Evolutionary conservation across 1,139 yeast species (phyloP).

Genomic region (Meyerozyma smithsonii): DNA sequence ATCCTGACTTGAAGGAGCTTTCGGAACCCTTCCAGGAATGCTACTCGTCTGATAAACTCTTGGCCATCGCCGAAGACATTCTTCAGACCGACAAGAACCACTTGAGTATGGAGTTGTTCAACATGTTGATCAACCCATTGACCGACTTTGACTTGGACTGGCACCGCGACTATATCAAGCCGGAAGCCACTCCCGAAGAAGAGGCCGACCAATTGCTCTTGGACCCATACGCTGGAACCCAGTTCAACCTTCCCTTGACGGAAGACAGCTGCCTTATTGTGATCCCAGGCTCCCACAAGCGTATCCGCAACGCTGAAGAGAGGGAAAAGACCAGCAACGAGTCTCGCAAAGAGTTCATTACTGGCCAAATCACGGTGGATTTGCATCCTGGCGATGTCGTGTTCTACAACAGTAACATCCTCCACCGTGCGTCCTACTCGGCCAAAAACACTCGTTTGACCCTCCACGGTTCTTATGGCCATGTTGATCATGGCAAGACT

Average conservation of each 20-base stretch:
- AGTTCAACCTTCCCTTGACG: slow-evolving; percentile 50
- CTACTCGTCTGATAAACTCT: slow-evolving; percentile 39
- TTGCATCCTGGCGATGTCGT: slow-evolving; percentile 53
- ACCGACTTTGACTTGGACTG: slow-evolving; percentile 54
- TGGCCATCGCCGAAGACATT: slow-evolving; percentile 41
- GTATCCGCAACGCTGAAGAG: slow-evolving; percentile 46
- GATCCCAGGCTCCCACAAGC: slow-evolving; percentile 46
- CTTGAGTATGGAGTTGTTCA: slow-evolving; percentile 49
- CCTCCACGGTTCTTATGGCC: slow-evolving; percentile 53
- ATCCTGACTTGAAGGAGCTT: slow-evolving; percentile 43
- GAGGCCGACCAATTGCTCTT: slow-evolving; percentile 37
- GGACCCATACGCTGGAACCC: slow-evolving; percentile 50
- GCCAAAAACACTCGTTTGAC: slow-evolving; percentile 41
- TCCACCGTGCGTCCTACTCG: slow-evolving; percentile 47
- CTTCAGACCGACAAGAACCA: slow-evolving; percentile 34
- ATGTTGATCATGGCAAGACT: slow-evolving; percentile 35
- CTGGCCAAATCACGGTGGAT: slow-evolving; percentile 39
- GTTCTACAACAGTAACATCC: slow-evolving; percentile 50
- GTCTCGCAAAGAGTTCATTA: slow-evolving; percentile 32
- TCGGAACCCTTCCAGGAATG: slow-evolving; percentile 40
- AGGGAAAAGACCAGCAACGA: slow-evolving; percentile 36
- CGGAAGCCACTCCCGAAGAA: slow-evolving; percentile 44
- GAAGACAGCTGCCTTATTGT: slow-evolving; percentile 48
- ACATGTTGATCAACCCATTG: slow-evolving; percentile 53
- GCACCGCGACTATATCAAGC: slow-evolving; percentile 53